phyloP scores from a whole-genome alignment of 768 basidiomycete species.

The Phaeolepiota aurea region DNA sequence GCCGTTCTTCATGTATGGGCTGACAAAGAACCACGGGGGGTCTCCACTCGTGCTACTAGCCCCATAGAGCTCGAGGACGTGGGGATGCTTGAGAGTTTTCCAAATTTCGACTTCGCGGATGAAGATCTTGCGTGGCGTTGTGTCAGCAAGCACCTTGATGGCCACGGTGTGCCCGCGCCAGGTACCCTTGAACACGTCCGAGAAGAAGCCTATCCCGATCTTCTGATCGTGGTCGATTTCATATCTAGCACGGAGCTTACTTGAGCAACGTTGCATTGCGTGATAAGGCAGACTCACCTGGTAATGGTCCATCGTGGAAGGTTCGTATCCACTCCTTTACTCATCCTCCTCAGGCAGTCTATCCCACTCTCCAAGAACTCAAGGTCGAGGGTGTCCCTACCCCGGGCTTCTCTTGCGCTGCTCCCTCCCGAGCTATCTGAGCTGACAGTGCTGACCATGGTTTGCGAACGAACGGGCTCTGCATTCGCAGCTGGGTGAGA shows the following conservation, averaged over 20 bases:
- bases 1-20: constrained; percentile 62
- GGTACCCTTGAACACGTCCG: constrained; percentile 67
- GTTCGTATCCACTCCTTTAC: constrained; percentile 27
- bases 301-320: constrained; percentile 78
- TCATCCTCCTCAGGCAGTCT: constrained; percentile 61
- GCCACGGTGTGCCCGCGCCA: constrained; percentile 65
- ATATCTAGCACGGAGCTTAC: too few relatives aligned
- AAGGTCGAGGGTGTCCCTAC: constrained; percentile 47
- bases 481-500: too few relatives aligned
- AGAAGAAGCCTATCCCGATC: constrained; percentile 71
- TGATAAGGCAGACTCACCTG: constrained; percentile 24
- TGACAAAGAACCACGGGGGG: constrained; percentile 75
- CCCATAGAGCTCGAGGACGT: constrained; percentile 69
- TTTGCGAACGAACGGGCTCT: too few relatives aligned
- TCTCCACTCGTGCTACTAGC: constrained; percentile 66
- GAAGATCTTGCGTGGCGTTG: constrained; percentile 58
- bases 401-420: constrained; percentile 8
- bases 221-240: constrained; percentile 66
- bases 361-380: constrained; percentile 70
- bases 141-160: constrained; percentile 62
- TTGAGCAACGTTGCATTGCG: too few relatives aligned
- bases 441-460: too few relatives aligned
- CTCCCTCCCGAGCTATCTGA: too few relatives aligned
- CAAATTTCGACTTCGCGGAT: constrained; percentile 64
- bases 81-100: constrained; percentile 58